phyloP scores from a whole-genome alignment of 495 filamentous ascomycete species.

The Hypoxylon lienhwacheense region DNA sequence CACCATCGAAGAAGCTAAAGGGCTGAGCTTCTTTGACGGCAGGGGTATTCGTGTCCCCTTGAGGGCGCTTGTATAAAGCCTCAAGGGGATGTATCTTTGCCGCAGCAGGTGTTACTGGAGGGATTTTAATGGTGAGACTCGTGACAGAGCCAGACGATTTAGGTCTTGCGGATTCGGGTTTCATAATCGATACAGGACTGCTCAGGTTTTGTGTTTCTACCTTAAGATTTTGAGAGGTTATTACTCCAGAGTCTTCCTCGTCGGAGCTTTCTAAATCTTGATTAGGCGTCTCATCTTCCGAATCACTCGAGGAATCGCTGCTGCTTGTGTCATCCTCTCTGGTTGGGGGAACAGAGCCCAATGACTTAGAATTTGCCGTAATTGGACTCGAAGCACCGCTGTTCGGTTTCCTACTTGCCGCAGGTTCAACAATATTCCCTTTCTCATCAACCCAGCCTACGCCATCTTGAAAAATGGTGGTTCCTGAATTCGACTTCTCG shows the following conservation, averaged over 20 bases:
- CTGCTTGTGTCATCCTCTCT: slow-evolving; percentile 39
- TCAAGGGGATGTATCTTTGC: slow-evolving; percentile 79
- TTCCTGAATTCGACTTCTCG: slow-evolving; percentile 36
- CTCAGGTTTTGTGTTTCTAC: slow-evolving; percentile 29
- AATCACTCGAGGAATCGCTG: slow-evolving; percentile 32
- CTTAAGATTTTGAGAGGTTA: slow-evolving; percentile 12
- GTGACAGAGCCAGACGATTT: slow-evolving; percentile 48
- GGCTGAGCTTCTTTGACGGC: slow-evolving; percentile 34
- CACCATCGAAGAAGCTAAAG: slow-evolving; percentile 56
- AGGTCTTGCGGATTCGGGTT: slow-evolving; percentile 34
- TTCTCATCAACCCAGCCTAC: slow-evolving; percentile 86
- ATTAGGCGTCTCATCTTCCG: slow-evolving; percentile 5
- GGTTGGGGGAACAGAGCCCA: slow-evolving; percentile 16
- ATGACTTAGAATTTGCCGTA: slow-evolving; percentile 16
- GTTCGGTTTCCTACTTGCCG: slow-evolving; percentile 39
- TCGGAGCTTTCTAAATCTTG: slow-evolving; percentile 22
- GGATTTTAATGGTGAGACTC: slow-evolving; percentile 56
- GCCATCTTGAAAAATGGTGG: slow-evolving; percentile 66
- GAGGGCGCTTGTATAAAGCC: slow-evolving; percentile 79
- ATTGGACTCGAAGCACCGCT: slow-evolving; percentile 15
- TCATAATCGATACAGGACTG: slow-evolving; percentile 22
- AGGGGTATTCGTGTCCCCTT: slow-evolving; percentile 39
- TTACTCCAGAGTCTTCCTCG: slow-evolving; percentile 1
- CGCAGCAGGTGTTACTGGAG: slow-evolving; percentile 41
- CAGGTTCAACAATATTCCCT: slow-evolving; percentile 70